Percentiles rank a stretch among this genome's conserved stretches.
These are phyloP conservation scores for Globisporangium takayamanum DNA, from an alignment of 352 stramenopile genomes.

Conservation along the genomic window DNA sequence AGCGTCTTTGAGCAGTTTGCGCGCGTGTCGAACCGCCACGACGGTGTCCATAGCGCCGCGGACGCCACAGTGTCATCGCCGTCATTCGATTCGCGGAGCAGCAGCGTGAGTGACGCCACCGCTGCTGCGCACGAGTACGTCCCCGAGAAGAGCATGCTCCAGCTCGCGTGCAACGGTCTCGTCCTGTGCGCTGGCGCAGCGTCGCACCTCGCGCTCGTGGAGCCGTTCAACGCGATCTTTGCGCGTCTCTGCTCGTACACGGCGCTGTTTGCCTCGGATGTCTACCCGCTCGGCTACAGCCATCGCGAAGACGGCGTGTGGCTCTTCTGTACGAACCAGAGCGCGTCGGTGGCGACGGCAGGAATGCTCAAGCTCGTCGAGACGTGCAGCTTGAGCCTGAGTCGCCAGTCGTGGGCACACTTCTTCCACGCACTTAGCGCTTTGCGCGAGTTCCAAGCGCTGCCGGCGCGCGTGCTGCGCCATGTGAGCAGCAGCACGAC, in stretches of 20 bases:
- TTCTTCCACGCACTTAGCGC: constrained; percentile 59
- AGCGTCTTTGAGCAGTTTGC: constrained; percentile 77
- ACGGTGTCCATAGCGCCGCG: constrained; percentile 21
- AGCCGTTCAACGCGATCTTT: constrained; percentile 64
- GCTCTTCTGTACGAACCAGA: constrained; percentile 67
- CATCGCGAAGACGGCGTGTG: constrained; percentile 42
- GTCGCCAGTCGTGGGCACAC: constrained; percentile 45
- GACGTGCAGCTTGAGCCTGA: constrained; percentile 48
- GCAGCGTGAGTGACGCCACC: neutral
- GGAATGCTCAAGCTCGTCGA: constrained; percentile 62
- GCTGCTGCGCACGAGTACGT: constrained; percentile 39
- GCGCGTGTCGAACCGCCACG: constrained; percentile 42
- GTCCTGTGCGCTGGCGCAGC: constrained; percentile 57
- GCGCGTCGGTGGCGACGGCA: constrained; percentile 54
- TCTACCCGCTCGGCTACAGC: constrained; percentile 60
- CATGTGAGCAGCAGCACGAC: neutral
- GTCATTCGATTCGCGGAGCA: neutral
- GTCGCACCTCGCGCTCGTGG: constrained; percentile 38
- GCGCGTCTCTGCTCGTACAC: constrained; percentile 58
- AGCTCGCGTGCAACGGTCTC: constrained; percentile 73
- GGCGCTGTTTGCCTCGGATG: constrained; percentile 42
- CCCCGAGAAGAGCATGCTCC: constrained; percentile 62
- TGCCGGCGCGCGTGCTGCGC: constrained; percentile 44
- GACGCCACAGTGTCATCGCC: constrained; percentile 8
- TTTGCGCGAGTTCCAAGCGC: constrained; percentile 55